Evolutionary conservation across 2,329 filamentous ascomycete genomes (phyloP), one percentile per base, ranked within the genome.

Genomic region (Aureobasidium pullulans): DNA sequence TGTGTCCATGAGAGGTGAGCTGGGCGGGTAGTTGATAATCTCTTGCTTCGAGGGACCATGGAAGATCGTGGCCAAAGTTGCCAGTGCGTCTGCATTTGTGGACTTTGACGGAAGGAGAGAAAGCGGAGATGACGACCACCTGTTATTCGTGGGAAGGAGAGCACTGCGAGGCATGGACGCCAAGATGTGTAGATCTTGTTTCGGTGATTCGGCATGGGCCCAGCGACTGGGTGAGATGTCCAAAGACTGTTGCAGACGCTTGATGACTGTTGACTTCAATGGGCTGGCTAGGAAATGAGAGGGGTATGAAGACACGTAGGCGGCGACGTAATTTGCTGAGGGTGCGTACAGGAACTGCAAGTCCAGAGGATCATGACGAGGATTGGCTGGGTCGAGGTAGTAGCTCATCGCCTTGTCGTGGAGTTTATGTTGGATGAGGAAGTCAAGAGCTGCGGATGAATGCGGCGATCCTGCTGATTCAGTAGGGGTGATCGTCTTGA

Each of bases 171-270:
- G 83, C 40, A 85, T 73, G 10, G 79, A 80, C 6, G 79, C 76
- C n/a, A 85, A 71, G n/a, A 85, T 73, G 62, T 77, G 77, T 7
- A 85, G 73, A 62, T 84, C 81, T 56, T 80, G 77, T 16, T 77
- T 77, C 9, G 81, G 81, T n/a, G 76, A 76, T 32, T 79, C 77
- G 1, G 74, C 74, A 60, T 80, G 79, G 7, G 81, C 80, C 79
- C 79, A 81, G 61, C 76, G 75, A 2, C 68, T 69, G 0, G 76
- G 71, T 3, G 76, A 73, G 6, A 79, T 72, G 29, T 74, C 67
- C 31, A 81, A 67, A 31, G 78, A 76, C 42, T 72, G 69, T 15
- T 74, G 69, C 9, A 84, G 73, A 19, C 77, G 75, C n/a, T 72
- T 67, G 13, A 79, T 71, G 44, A 84, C 76, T 19, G 71, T 69